Conservation (phyloP, 306 rosid genomes). For the Glycine soja region DNA sequence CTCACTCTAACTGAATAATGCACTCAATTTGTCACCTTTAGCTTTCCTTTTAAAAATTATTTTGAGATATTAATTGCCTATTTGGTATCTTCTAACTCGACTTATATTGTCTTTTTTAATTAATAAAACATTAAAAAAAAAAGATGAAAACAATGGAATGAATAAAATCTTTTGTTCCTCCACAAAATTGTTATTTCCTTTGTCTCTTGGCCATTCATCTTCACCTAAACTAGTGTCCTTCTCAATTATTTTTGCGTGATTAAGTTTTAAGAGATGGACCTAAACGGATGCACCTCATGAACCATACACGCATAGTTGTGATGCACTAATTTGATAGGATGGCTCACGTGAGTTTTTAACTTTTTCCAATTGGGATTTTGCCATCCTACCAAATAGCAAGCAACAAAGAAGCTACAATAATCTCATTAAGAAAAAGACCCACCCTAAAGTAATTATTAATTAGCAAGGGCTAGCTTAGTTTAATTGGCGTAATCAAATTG, state of each 20-base stretch:
- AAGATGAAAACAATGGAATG: neutral
- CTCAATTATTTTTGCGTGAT: neutral
- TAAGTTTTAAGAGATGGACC: neutral
- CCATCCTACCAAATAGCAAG: conserved; percentile 16
- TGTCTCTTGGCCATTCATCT: neutral
- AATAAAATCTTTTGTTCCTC: neutral
- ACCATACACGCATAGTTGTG: conserved; percentile 52
- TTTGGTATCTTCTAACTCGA: neutral
- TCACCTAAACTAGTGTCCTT: conserved; percentile 5
- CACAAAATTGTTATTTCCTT: neutral
- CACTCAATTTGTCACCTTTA: neutral
- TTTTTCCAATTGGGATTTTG: conserved; percentile 29
- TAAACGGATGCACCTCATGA: conserved; percentile 29
- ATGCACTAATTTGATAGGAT: conserved; percentile 51
- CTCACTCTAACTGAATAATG: neutral
- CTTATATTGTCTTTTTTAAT: neutral
- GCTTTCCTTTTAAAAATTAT: neutral
- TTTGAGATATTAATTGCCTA: no score
- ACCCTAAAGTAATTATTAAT: neutral
- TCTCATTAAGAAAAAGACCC: conserved; percentile 23
- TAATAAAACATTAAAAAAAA: neutral
- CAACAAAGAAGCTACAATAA: neutral
- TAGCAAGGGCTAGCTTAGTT: neutral
- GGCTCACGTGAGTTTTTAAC: conserved; percentile 45
- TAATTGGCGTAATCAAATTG: neutral